Evolutionary conservation across 768 basidiomycete genomes (phyloP).

Genomic region (Suillus subluteus): DNA sequence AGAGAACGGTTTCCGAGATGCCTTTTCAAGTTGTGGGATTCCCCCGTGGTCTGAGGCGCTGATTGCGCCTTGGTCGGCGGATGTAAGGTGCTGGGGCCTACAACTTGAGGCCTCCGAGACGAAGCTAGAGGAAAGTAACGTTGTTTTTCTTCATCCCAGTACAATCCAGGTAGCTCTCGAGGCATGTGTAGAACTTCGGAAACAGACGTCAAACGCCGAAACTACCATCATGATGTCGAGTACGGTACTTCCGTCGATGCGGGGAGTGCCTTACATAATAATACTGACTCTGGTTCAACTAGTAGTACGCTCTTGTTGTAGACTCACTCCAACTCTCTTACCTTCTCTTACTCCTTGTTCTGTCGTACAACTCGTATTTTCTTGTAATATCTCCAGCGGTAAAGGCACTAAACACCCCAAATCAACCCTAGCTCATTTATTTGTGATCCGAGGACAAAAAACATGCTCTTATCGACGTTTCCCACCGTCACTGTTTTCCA

Average conservation of each 20-base stretch:
- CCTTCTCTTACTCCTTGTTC: not conserved
- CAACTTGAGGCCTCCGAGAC: slow-evolving; percentile 13
- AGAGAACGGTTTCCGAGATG: not conserved
- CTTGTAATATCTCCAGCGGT: not conserved
- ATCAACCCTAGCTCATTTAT: slow-evolving; percentile 3
- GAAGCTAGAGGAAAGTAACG: slow-evolving; percentile 62
- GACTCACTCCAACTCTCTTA: not conserved
- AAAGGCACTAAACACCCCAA: not conserved
- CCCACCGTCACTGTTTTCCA: not conserved
- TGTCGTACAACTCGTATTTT: not conserved
- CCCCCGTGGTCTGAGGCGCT: not conserved
- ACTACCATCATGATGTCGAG: no score
- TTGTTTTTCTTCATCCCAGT: slow-evolving; percentile 53
- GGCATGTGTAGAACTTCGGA: slow-evolving; percentile 39
- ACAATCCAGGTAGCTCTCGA: slow-evolving; percentile 56
- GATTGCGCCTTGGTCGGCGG: slow-evolving; percentile 13
- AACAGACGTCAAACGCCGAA: not conserved
- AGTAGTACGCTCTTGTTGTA: not conserved
- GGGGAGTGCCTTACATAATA: not conserved
- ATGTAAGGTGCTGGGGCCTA: not conserved
- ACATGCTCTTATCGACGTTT: not conserved
- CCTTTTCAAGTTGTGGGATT: not conserved
- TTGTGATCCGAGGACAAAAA: not conserved
- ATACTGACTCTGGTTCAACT: not conserved
- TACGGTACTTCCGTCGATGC: not conserved